Evolutionary conservation across 106 monocot species (phyloP), one percentile per base, ranked within the genome.

Genomic region (Triglochin maritima): DNA sequence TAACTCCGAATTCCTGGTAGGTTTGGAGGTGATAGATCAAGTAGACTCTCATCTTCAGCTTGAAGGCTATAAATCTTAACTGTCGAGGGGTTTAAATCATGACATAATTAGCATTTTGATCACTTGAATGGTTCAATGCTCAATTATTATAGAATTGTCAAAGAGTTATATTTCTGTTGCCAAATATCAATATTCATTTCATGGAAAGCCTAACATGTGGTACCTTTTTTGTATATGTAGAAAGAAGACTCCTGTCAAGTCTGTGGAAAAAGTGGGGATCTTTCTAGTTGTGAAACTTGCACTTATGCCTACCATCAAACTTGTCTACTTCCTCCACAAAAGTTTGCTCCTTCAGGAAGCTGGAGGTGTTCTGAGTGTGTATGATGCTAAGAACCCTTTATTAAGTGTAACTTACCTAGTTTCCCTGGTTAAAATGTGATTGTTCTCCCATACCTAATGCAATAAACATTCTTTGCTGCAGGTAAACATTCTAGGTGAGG

Each of bases 331-430:
- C 85, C 88, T 72, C 85, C 86, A 44, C 59, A 72, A 17, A 91
- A 80, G 69, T 47, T 50, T 49, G 59, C 69, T 59, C 68, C 68
- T 75, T 53, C 60, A 61, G 82, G 76, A 50, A 73, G 63, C 74
- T 98, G 90, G 96, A 98, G 84, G 60, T 98, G 96, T 56, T 85
- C 91, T 69, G 88, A 91, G 79, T 98, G 96, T 88, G 96, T 98
- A 98, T 64, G 83, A 44, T 56, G 59, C 46, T 47, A 9, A 17
- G 12, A 8, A 49, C 17, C 0, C 13, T 13, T 46, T 54, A 6
- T 13, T 6, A 49, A 49, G 6, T 15, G 0, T 13, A 49, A 49
- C 9, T 13, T 65, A 17, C 50, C 17, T 65, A 7, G 49, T 13
- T 49, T 66, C 48, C 42, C 6, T 51, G 50, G 41, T 52, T 4